Percentiles rank a stretch among this genome's conserved stretches.
phyloP scores from a whole-genome alignment of 2,329 filamentous ascomycete species.

The Biscogniauxia sp. region DNA sequence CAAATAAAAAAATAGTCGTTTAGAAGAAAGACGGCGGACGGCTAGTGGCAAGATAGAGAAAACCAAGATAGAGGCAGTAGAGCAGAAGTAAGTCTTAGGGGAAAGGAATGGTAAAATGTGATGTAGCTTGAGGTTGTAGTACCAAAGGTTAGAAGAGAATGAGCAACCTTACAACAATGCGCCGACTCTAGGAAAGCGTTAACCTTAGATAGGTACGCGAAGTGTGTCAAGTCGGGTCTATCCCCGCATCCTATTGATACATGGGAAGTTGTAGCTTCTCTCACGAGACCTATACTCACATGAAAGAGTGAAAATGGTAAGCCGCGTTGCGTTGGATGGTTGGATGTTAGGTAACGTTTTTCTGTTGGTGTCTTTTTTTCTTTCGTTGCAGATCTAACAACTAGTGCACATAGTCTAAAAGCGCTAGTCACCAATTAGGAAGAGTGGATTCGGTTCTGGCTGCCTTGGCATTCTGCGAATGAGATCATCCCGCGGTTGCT shows the following conservation, averaged over 20 bases:
- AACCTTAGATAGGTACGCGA: too few relatives aligned
- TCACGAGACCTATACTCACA: too few relatives aligned
- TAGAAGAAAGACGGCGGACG: not conserved
- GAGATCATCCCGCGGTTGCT: conserved; percentile 18
- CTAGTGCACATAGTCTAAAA: not conserved
- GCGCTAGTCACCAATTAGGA: not conserved
- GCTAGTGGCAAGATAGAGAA: too few relatives aligned
- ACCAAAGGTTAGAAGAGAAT: too few relatives aligned
- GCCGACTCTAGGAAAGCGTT: too few relatives aligned
- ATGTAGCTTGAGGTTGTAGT: too few relatives aligned
- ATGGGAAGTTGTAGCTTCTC: too few relatives aligned
- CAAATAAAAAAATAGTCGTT: conserved; percentile 1
- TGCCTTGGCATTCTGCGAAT: conserved; percentile 14
- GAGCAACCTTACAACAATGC: too few relatives aligned
- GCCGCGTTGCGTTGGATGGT: not conserved
- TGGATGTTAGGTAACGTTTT: not conserved
- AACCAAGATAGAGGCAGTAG: too few relatives aligned
- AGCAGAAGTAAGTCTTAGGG: not conserved
- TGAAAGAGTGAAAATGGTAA: not conserved
- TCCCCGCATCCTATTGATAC: too few relatives aligned
- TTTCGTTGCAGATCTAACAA: not conserved
- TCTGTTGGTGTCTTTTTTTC: not conserved
- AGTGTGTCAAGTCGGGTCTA: too few relatives aligned
- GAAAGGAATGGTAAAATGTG: too few relatives aligned
- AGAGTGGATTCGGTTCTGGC: not conserved